Evolutionary conservation across 2,329 filamentous ascomycete genomes (phyloP).

Genomic region (Mycocentrospora acerina): DNA sequence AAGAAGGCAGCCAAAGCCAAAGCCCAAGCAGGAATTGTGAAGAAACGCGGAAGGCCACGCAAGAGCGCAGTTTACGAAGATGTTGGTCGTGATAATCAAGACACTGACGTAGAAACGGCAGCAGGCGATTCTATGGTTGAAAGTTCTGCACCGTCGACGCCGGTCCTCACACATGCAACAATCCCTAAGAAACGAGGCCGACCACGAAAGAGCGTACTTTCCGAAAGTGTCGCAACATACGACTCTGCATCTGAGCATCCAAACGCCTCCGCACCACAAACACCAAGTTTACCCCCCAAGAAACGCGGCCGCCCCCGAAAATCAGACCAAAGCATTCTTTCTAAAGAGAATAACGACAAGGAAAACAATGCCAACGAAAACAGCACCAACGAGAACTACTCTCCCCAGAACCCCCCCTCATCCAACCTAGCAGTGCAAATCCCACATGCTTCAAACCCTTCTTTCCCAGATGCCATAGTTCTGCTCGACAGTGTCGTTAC

Average conservation of each 20-base stretch:
- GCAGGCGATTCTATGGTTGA: neutral
- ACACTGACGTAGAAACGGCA: slow-evolving; percentile 11
- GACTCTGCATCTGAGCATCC: too few species aligned
- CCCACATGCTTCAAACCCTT: too few species aligned
- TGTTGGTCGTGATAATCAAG: slow-evolving; percentile 15
- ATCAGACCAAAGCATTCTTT: slow-evolving; percentile 4
- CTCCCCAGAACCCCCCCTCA: too few species aligned
- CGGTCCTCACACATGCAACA: too few species aligned
- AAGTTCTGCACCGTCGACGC: too few species aligned
- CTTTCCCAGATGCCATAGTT: too few species aligned
- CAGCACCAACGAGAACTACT: too few species aligned
- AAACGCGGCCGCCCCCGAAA: slow-evolving; percentile 16
- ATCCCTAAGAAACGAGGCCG: slow-evolving; percentile 3
- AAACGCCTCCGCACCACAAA: too few species aligned
- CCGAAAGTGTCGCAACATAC: neutral
- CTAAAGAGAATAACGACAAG: too few species aligned
- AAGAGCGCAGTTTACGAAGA: slow-evolving; percentile 24
- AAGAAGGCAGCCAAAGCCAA: slow-evolving; percentile 14
- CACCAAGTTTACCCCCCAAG: slow-evolving; percentile 4
- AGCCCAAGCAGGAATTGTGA: slow-evolving; percentile 4
- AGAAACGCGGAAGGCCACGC: slow-evolving; percentile 22
- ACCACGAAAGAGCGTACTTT: slow-evolving; percentile 20
- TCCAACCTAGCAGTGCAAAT: too few species aligned
- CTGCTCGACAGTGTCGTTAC: too few species aligned
- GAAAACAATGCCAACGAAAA: too few species aligned